These are phyloP conservation scores for Candida stauntonica DNA, from an alignment of 805 yeast species.

Conservation along the genomic window DNA sequence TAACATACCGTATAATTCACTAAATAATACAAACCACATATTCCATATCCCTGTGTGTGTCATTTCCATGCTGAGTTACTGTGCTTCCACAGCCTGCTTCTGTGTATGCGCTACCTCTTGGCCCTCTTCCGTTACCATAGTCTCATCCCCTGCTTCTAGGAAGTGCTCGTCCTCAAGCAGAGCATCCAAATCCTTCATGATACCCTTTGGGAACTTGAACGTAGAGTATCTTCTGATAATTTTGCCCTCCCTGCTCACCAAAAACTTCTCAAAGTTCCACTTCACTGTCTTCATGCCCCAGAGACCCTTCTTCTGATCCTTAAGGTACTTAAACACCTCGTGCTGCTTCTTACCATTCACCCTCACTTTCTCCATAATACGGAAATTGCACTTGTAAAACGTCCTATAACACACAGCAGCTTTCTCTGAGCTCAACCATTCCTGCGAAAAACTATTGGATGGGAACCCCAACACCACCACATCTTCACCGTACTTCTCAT, in stretches of 20 bases:
- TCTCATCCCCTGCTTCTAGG: no score
- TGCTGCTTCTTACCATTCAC: conserved; percentile 73
- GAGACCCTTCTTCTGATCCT: conserved; percentile 50
- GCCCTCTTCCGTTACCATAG: no score
- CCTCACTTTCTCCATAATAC: conserved; percentile 68
- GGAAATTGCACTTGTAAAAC: conserved; percentile 77
- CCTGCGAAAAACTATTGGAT: conserved; percentile 80
- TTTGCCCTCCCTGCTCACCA: conserved; percentile 49
- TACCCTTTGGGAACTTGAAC: conserved; percentile 3
- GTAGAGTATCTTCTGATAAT: conserved; percentile 51
- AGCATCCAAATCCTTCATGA: conserved; percentile 5
- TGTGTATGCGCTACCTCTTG: no score
- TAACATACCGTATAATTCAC: no score
- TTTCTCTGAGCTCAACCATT: conserved; percentile 59
- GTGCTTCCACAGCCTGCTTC: no score
- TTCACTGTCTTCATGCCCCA: conserved; percentile 63
- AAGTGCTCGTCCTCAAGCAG: conserved; percentile 1
- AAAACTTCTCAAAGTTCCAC: conserved; percentile 75
- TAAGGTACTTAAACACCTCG: conserved; percentile 67
- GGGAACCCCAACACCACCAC: conserved; percentile 83
- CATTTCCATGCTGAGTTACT: no score
- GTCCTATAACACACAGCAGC: conserved; percentile 73
- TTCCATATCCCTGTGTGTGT: no score
- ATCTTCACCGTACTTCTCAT: conserved; percentile 60
- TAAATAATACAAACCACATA: no score